Percentiles rank a stretch among this genome's conserved stretches.
phyloP scores from a whole-genome alignment of 768 basidiomycete genomes.

The Cytidiella melzeri region DNA sequence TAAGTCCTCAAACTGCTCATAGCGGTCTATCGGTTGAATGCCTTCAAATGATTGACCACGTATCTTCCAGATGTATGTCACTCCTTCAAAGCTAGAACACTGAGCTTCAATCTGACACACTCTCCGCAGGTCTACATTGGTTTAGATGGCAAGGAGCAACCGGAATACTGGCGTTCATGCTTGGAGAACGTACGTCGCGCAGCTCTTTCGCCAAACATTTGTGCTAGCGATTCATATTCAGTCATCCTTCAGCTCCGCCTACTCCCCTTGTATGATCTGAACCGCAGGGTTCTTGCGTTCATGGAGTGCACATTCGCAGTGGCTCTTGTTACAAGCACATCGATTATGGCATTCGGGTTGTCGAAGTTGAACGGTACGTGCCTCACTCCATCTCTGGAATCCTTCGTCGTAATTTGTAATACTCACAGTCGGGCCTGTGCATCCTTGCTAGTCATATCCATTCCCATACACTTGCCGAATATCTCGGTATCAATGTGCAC shows the following conservation, averaged over 20 bases:
- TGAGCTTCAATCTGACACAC: too few relatives aligned
- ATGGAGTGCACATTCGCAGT: constrained; percentile 32
- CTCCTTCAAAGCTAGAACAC: too few relatives aligned
- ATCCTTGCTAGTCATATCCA: constrained; percentile 7
- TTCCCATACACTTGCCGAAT: constrained; percentile 1
- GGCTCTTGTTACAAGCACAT: constrained; percentile 35
- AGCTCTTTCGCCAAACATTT: too few relatives aligned
- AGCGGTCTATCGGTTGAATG: too few relatives aligned
- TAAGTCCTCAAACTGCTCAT: neutral
- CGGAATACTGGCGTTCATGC: constrained; percentile 44
- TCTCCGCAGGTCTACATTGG: constrained; percentile 22
- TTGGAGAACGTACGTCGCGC: constrained; percentile 49
- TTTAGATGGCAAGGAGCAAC: constrained; percentile 61
- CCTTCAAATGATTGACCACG: too few relatives aligned
- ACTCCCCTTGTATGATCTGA: constrained; percentile 53
- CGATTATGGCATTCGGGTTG: constrained; percentile 43
- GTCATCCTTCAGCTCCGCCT: constrained; percentile 58
- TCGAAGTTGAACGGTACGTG: constrained; percentile 34
- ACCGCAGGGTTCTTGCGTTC: constrained; percentile 42
- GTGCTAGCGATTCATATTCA: too few relatives aligned
- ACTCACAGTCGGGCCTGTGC: neutral
- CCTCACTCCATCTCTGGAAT: neutral
- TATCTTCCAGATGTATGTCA: too few relatives aligned
- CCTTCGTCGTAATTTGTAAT: too few relatives aligned
- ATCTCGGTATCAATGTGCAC: constrained; percentile 6